A percentile compares a stretch with the other conserved stretches of the same genome.
Conservation (phyloP, 495 filamentous ascomycete species). For the Daldinia bambusicola region DNA sequence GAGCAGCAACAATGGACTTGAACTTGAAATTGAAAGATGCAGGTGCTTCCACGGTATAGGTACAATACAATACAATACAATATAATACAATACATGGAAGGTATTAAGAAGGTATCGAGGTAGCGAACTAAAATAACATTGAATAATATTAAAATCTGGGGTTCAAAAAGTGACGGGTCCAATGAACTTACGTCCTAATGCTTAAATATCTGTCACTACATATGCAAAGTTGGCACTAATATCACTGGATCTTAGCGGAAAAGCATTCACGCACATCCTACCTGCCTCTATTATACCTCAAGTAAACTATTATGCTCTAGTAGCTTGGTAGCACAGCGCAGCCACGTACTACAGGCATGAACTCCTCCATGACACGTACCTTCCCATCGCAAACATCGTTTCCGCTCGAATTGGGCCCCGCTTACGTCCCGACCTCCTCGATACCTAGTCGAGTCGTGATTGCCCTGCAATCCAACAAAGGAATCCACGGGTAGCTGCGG, state of each 20-base stretch:
- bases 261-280: not conserved
- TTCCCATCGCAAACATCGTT: slow-evolving; percentile 10
- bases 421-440: slow-evolving; percentile 2
- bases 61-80: not conserved
- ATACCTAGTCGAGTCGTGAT: slow-evolving; percentile 9
- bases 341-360: slow-evolving; percentile 23
- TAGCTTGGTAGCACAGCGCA: slow-evolving; percentile 13
- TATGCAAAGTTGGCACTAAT: not conserved
- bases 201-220: slow-evolving; percentile 8
- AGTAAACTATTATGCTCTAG: not conserved
- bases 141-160: slow-evolving; percentile 25
- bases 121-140: slow-evolving; percentile 17
- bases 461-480: slow-evolving; percentile 17
- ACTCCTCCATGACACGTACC: slow-evolving; percentile 31
- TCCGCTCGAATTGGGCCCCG: slow-evolving; percentile 3
- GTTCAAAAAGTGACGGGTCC: slow-evolving; percentile 10
- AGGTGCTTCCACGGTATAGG: not conserved
- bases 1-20: slow-evolving; percentile 20
- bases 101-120: too few relatives aligned
- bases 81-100: too few relatives aligned
- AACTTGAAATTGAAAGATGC: slow-evolving; percentile 5
- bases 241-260: not conserved
- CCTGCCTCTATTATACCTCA: not conserved
- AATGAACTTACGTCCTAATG: slow-evolving; percentile 5
- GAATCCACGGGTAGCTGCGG: slow-evolving; percentile 24